Percentiles rank a stretch among this genome's conserved stretches.
Evolutionary conservation across 176 grass and related monocot species (phyloP).

Genomic region (Oryza meridionalis): DNA sequence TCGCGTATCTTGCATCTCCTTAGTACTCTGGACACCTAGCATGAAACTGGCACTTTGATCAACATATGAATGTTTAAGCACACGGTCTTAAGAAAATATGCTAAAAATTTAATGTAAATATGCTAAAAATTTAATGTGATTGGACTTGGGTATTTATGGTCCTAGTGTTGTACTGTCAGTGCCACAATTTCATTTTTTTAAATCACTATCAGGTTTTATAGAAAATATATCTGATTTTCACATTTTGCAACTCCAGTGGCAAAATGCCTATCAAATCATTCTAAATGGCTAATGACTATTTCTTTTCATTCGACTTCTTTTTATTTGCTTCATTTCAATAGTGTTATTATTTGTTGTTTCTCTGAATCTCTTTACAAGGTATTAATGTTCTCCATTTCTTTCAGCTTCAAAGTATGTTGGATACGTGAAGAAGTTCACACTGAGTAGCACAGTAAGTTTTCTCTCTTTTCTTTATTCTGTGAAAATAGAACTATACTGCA

Average conservation of each 20-base stretch:
- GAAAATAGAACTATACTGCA: constrained; percentile 8
- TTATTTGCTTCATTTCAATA: background rate
- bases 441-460: constrained; percentile 84
- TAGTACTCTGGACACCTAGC: background rate
- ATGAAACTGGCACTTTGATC: background rate
- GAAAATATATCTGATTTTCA: background rate
- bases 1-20: background rate
- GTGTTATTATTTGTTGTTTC: background rate
- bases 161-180: background rate
- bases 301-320: background rate
- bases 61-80: background rate
- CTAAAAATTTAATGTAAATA: background rate
- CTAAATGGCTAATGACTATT: constrained; percentile 1
- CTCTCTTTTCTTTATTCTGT: background rate
- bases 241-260: constrained; percentile 1
- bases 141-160: background rate
- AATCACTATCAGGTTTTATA: background rate
- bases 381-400: constrained; percentile 39
- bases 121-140: background rate
- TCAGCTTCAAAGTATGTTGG: constrained; percentile 98
- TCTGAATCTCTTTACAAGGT: constrained; percentile 13
- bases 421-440: constrained; percentile 96
- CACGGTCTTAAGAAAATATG: background rate
- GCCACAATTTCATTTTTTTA: background rate
- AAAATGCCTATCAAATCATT: background rate